Evolutionary conservation across 805 yeast genomes (phyloP), one percentile per base, ranked within the genome.

Genomic region (Candida lessepsii): DNA sequence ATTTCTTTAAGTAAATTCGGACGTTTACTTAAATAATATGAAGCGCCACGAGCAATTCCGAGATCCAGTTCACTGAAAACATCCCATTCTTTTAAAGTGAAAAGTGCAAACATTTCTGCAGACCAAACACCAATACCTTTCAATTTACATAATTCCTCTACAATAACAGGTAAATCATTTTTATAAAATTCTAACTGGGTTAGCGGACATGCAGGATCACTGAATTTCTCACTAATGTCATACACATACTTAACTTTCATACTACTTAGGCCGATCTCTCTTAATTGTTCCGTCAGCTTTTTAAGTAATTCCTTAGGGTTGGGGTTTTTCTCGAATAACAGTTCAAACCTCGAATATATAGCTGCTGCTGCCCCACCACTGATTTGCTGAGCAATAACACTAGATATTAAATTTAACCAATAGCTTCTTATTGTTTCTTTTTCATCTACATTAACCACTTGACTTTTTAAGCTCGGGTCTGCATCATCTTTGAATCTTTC

Each of bases 71-170:
- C 65, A 4, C 93, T 83, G 57, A 87, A 87, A 0, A 86, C 77
- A 56, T 90, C 81, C 54, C 76, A 55, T 41, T 86, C 71, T 18
- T 72, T 73, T 32, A 89, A 62, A 1, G 85, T 83, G 54, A 87
- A 87, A 16, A 83, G 54, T 13, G 86, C 61, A 59, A 88, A 90
- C 96, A 90, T 90, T 40, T 83, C 84, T 0, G 93, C 90, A 4
- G 89, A 78, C 98, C 98, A 90, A 1, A 73, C 72, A 0, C 93
- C 95, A 13, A 86, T 74, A 0, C 95, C 95, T 52, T 84, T 83
- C 46, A 84, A 64, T 18, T 57, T 56, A 0, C 75, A 72, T 39
- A 83, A 58, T 42, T 72, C 74, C 14, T 68, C 68, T 1, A 73
- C 53, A 11, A 83, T 61, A 16, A 65, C 78, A 2, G 74, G 75